A percentile compares a stretch with the other conserved stretches of the same genome.
Evolutionary conservation across 495 filamentous ascomycete genomes (phyloP).

Genomic region (Penicillium goetzii): DNA sequence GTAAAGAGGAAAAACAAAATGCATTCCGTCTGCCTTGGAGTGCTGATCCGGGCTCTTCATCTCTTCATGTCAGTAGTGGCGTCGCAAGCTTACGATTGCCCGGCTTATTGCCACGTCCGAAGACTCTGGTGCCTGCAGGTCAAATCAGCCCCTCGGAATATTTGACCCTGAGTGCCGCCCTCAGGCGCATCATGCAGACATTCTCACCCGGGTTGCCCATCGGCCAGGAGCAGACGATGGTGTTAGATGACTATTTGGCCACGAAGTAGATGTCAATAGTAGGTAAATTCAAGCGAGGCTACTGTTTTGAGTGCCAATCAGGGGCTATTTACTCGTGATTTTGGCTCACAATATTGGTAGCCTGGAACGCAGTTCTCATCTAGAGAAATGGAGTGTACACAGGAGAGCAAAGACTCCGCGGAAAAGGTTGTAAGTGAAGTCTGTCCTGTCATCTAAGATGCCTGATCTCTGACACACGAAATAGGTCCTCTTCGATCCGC

Average conservation of each 20-base stretch:
- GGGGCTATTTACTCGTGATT: background rate
- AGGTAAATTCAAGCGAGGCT: background rate
- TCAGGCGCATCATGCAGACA: background rate
- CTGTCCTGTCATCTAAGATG: background rate
- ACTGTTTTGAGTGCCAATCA: background rate
- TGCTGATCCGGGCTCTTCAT: background rate
- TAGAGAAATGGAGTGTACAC: background rate
- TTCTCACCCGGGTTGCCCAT: background rate
- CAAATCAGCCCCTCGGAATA: background rate
- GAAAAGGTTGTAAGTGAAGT: background rate
- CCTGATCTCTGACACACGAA: background rate
- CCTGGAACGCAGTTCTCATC: background rate
- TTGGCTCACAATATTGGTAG: background rate
- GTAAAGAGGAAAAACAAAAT: background rate
- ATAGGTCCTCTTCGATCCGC: background rate
- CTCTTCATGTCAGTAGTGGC: background rate
- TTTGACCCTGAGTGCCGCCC: background rate
- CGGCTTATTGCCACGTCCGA: conserved; percentile 3
- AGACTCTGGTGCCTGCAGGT: background rate
- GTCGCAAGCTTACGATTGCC: background rate
- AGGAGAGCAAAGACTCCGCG: background rate
- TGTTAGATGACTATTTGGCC: background rate
- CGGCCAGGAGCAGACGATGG: background rate
- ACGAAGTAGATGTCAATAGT: background rate
- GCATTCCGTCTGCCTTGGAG: background rate